Percentiles rank a stretch among this genome's conserved stretches.
These are phyloP conservation scores for Ambrosia trifida DNA, from an alignment of 129 eudicot species.

Conservation along the genomic window DNA sequence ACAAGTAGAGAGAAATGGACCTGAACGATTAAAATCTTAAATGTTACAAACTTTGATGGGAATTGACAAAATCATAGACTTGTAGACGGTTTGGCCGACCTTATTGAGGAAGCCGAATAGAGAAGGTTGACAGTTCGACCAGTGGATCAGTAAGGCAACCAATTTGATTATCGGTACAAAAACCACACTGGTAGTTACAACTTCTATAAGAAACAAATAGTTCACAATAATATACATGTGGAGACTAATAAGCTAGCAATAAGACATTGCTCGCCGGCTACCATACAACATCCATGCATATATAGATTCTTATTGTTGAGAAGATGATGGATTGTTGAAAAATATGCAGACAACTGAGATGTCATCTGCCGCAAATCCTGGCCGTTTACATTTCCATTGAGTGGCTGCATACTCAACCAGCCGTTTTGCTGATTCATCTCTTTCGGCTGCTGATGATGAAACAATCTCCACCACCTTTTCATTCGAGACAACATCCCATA, in stretches of 20 bases:
- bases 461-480: slow-evolving; percentile 88
- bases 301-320: not conserved
- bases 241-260: slow-evolving; percentile 15
- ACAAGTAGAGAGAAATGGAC: no score
- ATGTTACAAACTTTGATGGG: no score
- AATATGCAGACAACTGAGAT: slow-evolving; percentile 86
- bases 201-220: not conserved
- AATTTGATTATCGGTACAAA: no score
- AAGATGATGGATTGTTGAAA: slow-evolving; percentile 42
- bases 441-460: slow-evolving; percentile 45
- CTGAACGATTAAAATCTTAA: no score
- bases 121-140: no score
- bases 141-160: no score
- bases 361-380: slow-evolving; percentile 64
- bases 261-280: slow-evolving; percentile 19
- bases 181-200: no score
- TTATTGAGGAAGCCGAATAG: no score
- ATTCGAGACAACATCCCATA: slow-evolving; percentile 93
- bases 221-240: not conserved
- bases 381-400: slow-evolving; percentile 73
- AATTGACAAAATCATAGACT: no score
- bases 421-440: slow-evolving; percentile 70
- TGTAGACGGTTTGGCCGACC: no score
- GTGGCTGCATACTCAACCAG: slow-evolving; percentile 65
- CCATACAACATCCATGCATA: not conserved